These are phyloP conservation scores for Globisporangium parvum DNA, from an alignment of 352 stramenopile genomes.

Conservation along the genomic window DNA sequence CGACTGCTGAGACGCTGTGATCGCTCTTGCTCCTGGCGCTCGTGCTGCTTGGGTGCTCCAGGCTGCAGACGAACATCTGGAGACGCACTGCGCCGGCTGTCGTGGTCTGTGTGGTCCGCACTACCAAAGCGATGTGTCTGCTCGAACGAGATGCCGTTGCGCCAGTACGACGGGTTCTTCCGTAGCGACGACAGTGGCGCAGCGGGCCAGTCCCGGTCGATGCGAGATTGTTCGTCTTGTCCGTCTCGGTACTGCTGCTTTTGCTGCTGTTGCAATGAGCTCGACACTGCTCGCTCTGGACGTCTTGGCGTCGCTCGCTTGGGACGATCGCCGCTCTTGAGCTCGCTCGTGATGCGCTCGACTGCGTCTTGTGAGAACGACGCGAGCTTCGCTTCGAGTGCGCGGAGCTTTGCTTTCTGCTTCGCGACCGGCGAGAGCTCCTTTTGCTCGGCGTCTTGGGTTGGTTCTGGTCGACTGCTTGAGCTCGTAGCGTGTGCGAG, in stretches of 20 bases:
- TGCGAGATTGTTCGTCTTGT: too few relatives aligned
- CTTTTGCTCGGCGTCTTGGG: neutral
- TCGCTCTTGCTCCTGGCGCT: neutral
- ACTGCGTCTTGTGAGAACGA: conserved; percentile 44
- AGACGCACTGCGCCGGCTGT: neutral
- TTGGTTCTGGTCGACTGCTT: neutral
- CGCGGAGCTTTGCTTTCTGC: conserved; percentile 48
- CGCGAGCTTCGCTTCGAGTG: conserved; percentile 48
- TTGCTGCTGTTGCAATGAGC: neutral
- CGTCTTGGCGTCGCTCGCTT: neutral
- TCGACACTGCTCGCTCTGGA: neutral
- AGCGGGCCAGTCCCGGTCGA: conserved; percentile 13
- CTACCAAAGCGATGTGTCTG: neutral
- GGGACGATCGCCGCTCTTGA: conserved; percentile 3
- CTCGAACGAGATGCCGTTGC: conserved; percentile 48
- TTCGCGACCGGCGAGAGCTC: conserved; percentile 34
- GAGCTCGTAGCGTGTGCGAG: neutral
- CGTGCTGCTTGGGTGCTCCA: neutral
- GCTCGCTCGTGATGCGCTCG: conserved; percentile 27
- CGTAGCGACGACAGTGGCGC: conserved; percentile 46
- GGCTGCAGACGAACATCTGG: too few relatives aligned
- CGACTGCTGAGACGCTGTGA: conserved; percentile 20
- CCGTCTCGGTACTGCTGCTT: neutral
- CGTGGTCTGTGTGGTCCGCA: neutral
- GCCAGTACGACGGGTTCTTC: conserved; percentile 40